These are phyloP conservation scores for Apiospora sp. DNA, from an alignment of 2,329 filamentous ascomycete genomes.

Conservation along the genomic window DNA sequence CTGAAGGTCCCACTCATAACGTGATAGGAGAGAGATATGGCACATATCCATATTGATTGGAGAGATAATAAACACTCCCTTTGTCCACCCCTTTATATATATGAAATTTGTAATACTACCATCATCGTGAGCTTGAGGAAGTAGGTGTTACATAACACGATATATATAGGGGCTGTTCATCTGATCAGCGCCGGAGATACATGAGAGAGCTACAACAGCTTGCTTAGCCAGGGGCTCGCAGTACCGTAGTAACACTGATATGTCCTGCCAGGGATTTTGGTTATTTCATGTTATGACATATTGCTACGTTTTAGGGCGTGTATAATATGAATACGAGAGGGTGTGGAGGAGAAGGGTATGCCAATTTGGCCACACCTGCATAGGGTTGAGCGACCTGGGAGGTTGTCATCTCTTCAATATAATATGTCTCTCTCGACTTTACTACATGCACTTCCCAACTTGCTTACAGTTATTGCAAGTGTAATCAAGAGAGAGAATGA, in stretches of 20 bases:
- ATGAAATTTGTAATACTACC: not conserved
- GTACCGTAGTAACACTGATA: not conserved
- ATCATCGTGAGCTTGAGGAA: not conserved
- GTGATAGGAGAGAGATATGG: not conserved
- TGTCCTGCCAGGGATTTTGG: not conserved
- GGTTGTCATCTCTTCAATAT: not conserved
- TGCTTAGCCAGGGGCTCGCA: not conserved
- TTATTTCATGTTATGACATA: not conserved
- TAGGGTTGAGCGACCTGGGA: not conserved
- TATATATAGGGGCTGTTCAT: not conserved
- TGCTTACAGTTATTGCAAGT: not conserved
- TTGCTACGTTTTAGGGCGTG: not conserved
- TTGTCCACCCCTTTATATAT: not conserved
- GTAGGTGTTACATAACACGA: not conserved
- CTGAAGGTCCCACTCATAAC: not conserved
- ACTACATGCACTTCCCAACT: too few relatives aligned
- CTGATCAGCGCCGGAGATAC: not conserved
- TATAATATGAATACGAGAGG: not conserved
- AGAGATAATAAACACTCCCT: not conserved
- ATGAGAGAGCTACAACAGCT: constrained; percentile 6
- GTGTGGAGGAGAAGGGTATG: not conserved
- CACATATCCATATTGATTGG: too few relatives aligned
- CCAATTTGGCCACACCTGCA: not conserved
- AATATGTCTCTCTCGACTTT: not conserved
- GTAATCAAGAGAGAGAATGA: not conserved